Base-by-base conservation (phyloP, 108 stramenopile species). In the Cyclostephanos tholiformis region DNA sequence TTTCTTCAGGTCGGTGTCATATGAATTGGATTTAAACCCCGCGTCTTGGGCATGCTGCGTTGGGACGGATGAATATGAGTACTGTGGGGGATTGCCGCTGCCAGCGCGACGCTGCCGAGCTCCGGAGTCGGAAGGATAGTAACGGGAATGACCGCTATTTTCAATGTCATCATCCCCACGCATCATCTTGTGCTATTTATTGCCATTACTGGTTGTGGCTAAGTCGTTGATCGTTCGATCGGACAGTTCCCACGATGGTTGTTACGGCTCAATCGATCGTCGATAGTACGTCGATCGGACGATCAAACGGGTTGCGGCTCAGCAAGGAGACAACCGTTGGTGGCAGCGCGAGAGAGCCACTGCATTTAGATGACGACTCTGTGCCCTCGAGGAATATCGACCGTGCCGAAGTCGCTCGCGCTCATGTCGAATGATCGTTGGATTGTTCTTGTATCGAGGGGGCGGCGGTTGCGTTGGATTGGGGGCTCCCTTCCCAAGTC, bases 111-210 rank as follows among this genome's bases (percentile, higher is more conserved):
- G 78, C 67, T 72, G 78, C 39, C 78, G 71, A 43, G 78, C 62
- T 49, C 77, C 65, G 30, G 46, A 20, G 44, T 57, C 29, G 60
- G 71, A 27, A 41, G 32, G 48, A 22, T 44, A 41, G 61, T 62
- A 44, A 3, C 1, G 9, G 30, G 30, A n/a, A 58, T 58, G 3
- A 22, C 36, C 36, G 16, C 58, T 65, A 29, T 67, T 67, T 48
- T 72, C 78, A 32, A 72, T 79, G 67, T 79, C 78, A n/a, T 72
- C 67, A 32, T 79, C 78, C 60, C 66, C 78, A 35, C 71, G 78
- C 78, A 79, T 79, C 78, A 79, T 78, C 38, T 72, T 72, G 5
- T 32, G 1, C 6, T 58, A 55, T 26, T 26, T 10, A 27, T 55
- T 55, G 23, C 53, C 27, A 58, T 29, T 6, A 29, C n/a, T 43